Evolutionary conservation across 2,329 filamentous ascomycete genomes (phyloP).

Genomic region (Talaromyces sp.): DNA sequence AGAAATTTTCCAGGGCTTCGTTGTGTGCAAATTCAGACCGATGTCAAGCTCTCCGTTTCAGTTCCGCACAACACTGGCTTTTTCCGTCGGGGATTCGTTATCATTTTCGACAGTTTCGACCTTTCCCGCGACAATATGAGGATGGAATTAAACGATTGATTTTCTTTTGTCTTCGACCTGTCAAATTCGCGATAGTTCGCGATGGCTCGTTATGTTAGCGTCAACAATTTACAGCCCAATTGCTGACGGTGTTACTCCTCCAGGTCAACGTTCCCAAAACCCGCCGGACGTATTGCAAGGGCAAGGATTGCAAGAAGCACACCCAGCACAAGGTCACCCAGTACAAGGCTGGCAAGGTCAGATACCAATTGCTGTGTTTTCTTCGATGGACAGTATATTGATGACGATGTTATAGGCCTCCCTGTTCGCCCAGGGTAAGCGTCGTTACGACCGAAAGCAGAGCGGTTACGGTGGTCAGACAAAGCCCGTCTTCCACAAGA

Average conservation of each 20-base stretch:
- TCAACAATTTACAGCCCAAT: background rate
- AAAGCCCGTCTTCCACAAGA: conserved; percentile 99
- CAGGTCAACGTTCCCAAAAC: conserved; percentile 99
- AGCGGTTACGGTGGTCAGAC: conserved; percentile 99
- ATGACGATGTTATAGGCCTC: conserved; percentile 57
- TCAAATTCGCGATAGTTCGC: background rate
- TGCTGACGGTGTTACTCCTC: conserved; percentile 9
- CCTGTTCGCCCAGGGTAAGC: conserved; percentile 97
- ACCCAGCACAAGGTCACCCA: conserved; percentile 90
- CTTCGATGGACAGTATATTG: background rate
- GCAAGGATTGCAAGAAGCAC: conserved; percentile 90
- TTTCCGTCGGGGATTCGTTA: background rate
- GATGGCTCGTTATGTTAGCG: background rate
- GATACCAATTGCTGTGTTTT: conserved; percentile 22
- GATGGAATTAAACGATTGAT: conserved; percentile 15
- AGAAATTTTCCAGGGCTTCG: background rate
- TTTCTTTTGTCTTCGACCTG: background rate
- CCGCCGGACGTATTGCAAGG: conserved; percentile 95
- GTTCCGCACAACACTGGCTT: background rate
- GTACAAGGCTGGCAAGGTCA: conserved; percentile 93
- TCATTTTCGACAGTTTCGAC: background rate
- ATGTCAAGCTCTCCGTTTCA: background rate
- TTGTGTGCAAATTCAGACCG: background rate
- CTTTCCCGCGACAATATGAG: background rate
- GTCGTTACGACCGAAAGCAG: conserved; percentile 99